Conservation (phyloP, 257 asterid genomes). For the Ballota nigra region DNA sequence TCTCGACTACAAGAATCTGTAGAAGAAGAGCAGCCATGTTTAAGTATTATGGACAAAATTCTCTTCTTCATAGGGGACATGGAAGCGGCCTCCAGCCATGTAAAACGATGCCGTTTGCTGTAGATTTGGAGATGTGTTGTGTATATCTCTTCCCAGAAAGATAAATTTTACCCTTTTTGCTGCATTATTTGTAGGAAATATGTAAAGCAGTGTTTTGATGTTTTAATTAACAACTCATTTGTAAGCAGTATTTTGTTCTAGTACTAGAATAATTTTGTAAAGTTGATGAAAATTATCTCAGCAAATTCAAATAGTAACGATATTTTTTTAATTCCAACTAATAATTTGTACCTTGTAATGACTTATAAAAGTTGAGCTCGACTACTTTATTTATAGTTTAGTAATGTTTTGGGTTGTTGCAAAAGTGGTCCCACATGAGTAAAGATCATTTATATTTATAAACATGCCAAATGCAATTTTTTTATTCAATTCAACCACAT, state of each 20-base stretch:
- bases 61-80: slow-evolving; percentile 80
- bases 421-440: no score
- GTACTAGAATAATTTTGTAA: background rate
- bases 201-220: background rate
- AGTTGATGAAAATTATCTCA: background rate
- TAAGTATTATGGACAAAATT: slow-evolving; percentile 61
- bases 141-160: background rate
- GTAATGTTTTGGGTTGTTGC: no score
- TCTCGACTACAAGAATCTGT: slow-evolving; percentile 33
- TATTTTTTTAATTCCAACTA: no score
- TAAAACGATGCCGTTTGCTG: slow-evolving; percentile 49
- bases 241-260: background rate
- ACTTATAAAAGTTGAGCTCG: no score
- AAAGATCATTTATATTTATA: no score
- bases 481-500: no score
- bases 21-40: slow-evolving; percentile 32
- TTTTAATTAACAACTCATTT: background rate
- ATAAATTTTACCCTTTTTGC: background rate
- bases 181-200: background rate
- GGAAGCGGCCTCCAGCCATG: slow-evolving; percentile 61
- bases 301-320: background rate
- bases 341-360: no score
- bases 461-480: no score
- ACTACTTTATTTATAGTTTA: no score
- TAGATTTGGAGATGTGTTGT: slow-evolving; percentile 23